These are phyloP conservation scores for Triticum monococcum DNA, from an alignment of 176 grass and related monocot species.

Conservation along the genomic window DNA sequence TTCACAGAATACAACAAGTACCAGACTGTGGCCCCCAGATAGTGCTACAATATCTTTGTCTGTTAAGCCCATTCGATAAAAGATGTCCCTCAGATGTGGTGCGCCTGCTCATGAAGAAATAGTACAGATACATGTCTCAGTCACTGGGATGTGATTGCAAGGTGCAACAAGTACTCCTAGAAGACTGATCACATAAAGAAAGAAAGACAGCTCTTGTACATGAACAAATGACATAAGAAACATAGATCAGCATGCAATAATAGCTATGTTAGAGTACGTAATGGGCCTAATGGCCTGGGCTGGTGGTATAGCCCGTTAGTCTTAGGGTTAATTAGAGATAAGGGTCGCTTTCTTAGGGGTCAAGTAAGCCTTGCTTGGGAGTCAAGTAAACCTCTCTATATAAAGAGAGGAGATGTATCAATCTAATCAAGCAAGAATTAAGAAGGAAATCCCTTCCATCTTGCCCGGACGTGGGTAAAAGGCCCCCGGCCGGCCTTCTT, in stretches of 20 bases:
- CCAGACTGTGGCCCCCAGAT: constrained; percentile 86
- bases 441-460: no score
- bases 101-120: constrained; percentile 45
- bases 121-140: background rate
- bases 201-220: background rate
- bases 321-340: no score
- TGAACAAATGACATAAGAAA: background rate
- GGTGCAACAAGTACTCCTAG: background rate
- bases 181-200: background rate
- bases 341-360: no score
- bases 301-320: no score
- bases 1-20: constrained; percentile 31
- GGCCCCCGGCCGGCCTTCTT: no score
- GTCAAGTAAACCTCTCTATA: no score
- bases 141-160: background rate
- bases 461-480: no score
- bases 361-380: no score
- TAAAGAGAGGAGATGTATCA: no score
- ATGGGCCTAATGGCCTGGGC: no score
- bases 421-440: no score
- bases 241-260: background rate
- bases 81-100: constrained; percentile 83
- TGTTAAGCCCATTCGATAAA: constrained; percentile 84
- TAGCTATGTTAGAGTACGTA: no score
- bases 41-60: constrained; percentile 96